Percentiles rank a stretch among this genome's conserved stretches.
phyloP scores from a whole-genome alignment of 1,284 basidiomycete species.

The Ceratobasidium sp. region DNA sequence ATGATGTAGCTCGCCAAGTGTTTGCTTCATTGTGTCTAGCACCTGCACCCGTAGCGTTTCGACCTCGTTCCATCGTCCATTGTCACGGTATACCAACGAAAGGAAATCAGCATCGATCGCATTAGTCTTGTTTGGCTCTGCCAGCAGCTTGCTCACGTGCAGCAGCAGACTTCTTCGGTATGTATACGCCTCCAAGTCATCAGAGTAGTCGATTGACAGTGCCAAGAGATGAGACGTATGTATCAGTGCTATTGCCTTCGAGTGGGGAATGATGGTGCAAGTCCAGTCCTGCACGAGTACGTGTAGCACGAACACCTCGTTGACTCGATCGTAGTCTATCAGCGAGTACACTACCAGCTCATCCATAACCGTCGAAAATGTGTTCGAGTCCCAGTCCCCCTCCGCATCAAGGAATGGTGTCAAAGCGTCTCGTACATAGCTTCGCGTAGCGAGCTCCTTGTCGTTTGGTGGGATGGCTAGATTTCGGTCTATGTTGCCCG shows the following conservation, averaged over 20 bases:
- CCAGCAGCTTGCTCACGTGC: not conserved
- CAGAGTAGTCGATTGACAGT: not conserved
- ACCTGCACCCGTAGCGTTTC: not conserved
- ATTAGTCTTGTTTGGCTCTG: not conserved
- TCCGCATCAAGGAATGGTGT: not conserved
- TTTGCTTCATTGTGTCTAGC: not conserved
- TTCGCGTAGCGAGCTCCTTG: not conserved
- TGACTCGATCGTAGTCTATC: slow-evolving; percentile 1
- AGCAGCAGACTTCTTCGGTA: not conserved
- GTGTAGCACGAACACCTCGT: not conserved
- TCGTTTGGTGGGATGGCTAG: not conserved
- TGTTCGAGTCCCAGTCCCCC: not conserved
- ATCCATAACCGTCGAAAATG: slow-evolving; percentile 1
- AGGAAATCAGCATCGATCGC: not conserved
- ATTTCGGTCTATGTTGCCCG: not conserved
- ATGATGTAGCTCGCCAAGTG: slow-evolving; percentile 20
- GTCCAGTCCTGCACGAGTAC: slow-evolving; percentile 28
- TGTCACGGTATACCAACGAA: not conserved
- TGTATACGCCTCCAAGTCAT: not conserved
- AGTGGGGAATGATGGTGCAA: not conserved
- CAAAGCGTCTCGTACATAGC: not conserved
- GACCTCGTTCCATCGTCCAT: not conserved
- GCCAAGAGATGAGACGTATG: not conserved
- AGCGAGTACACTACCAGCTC: slow-evolving; percentile 24
- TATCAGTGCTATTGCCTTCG: not conserved